phyloP scores from a whole-genome alignment of 306 rosid species.

The Senna siamea region DNA sequence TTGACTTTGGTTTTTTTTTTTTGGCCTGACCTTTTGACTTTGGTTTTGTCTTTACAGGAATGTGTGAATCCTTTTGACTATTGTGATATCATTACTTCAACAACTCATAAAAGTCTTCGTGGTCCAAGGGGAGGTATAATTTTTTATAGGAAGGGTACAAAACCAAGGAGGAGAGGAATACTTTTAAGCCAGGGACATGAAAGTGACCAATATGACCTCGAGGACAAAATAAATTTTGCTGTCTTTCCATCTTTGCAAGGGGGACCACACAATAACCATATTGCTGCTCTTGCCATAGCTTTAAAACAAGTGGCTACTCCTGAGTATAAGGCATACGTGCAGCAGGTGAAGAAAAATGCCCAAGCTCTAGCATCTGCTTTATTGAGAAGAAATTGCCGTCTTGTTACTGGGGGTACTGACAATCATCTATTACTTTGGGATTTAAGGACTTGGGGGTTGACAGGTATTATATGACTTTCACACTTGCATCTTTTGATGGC shows the following conservation, averaged over 20 bases:
- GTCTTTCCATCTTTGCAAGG: conserved; percentile 97
- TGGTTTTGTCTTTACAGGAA: conserved; percentile 53
- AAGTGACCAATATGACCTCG: conserved; percentile 77
- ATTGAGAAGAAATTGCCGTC: conserved; percentile 74
- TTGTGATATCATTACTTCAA: conserved; percentile 95
- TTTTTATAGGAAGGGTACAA: conserved; percentile 81
- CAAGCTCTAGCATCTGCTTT: conserved; percentile 86
- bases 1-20: neutral
- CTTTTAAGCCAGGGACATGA: conserved; percentile 71
- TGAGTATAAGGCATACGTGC: conserved; percentile 85
- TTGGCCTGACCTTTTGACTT: too few species aligned
- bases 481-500: neutral
- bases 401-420: conserved; percentile 95
- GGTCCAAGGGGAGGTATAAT: conserved; percentile 99
- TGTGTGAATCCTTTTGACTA: conserved; percentile 87
- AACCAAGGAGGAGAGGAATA: conserved; percentile 81
- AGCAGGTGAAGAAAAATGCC: conserved; percentile 94
- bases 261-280: conserved; percentile 97
- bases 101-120: conserved; percentile 98
- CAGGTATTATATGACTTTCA: conserved; percentile 57
- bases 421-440: conserved; percentile 96
- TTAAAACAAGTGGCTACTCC: conserved; percentile 88
- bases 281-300: conserved; percentile 97
- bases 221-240: conserved; percentile 90
- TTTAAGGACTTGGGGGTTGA: conserved; percentile 83